Base-by-base conservation (phyloP, 176 grass and related monocot species). In the Zizania latifolia region DNA sequence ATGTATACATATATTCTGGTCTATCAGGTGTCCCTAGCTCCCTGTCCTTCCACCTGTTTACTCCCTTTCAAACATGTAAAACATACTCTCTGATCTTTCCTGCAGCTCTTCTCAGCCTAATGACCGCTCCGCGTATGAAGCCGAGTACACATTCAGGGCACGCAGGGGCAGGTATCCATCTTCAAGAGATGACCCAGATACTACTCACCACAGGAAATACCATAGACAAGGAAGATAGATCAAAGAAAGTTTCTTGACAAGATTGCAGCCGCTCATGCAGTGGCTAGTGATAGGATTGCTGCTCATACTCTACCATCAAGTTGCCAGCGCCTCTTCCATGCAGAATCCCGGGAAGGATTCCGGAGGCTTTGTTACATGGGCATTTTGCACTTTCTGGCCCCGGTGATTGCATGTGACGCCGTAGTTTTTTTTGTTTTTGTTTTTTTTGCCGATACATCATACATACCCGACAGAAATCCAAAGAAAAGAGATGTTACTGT, bases 161-260 rank as follows among this genome's bases (percentile, higher is more conserved):
- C 46, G 62, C 62, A 77, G 78, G 64, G 70, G 56, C 45, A 54
- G 69, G 22, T 86, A 86, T 75, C 31, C 31, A 22, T 68, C 87
- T 40, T 39, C 68, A 27, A 85, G 72, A 66, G 71, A 71, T 40
- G 64, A 36, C 21, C 45, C 19, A 46, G 71, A 30, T 68, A 17
- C 55, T 60, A 28, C 56, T 40, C 55, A 65, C 64, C 68, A 62
- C 41, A 86, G 83, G 35, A 73, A 81, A 62, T 85, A 86, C 68
- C 56, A 56, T 58, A 82, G 83, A 48, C 66, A 79, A 65, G 70
- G 71, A 60, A 80, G 81, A 81, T 80, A 84, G 76, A 44, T 27
- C 63, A 11, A 51, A 66, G 70, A 21, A 51, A 51, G 17, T 0
- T 21, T 14, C 68, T 55, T 70, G 24, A 40, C 62, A 63, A 78